Percentiles rank a stretch among this genome's conserved stretches.
Evolutionary conservation across 2,329 filamentous ascomycete genomes (phyloP).

Genomic region (Coniochaeta sp.): DNA sequence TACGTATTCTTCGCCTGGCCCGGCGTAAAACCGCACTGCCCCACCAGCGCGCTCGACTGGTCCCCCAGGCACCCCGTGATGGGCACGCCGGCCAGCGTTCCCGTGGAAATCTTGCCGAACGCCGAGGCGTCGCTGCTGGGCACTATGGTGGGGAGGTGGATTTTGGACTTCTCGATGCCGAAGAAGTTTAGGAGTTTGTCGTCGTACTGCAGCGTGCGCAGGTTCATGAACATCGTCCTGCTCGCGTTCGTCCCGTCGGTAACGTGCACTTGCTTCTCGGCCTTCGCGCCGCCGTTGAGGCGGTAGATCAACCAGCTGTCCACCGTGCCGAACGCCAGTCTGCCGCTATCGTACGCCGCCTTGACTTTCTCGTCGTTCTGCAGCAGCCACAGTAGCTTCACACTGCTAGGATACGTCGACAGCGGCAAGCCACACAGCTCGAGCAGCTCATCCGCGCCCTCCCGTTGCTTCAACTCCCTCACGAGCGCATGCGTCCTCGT

Average conservation of each 20-base stretch:
- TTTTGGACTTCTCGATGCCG: constrained; percentile 58
- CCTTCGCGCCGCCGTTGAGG: constrained; percentile 65
- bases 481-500: constrained; percentile 69
- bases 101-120: constrained; percentile 61
- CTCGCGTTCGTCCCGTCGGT: constrained; percentile 86
- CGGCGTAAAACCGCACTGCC: constrained; percentile 75
- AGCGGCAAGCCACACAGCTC: constrained; percentile 74
- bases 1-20: constrained; percentile 89
- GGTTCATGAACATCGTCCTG: constrained; percentile 91
- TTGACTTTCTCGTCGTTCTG: constrained; percentile 63
- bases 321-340: constrained; percentile 77
- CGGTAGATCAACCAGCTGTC: constrained; percentile 85
- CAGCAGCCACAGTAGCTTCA: constrained; percentile 80
- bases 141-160: constrained; percentile 75
- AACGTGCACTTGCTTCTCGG: constrained; percentile 57
- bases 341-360: constrained; percentile 67
- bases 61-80: constrained; percentile 85
- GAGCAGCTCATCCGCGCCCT: constrained; percentile 61
- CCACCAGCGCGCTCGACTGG: constrained; percentile 79
- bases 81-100: constrained; percentile 59
- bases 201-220: constrained; percentile 74
- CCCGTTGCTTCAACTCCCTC: constrained; percentile 63
- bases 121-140: constrained; percentile 68
- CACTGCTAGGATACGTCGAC: constrained; percentile 81
- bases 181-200: constrained; percentile 73